phyloP scores from a whole-genome alignment of 805 yeast species.

The Pichia nanzhaoensis region DNA sequence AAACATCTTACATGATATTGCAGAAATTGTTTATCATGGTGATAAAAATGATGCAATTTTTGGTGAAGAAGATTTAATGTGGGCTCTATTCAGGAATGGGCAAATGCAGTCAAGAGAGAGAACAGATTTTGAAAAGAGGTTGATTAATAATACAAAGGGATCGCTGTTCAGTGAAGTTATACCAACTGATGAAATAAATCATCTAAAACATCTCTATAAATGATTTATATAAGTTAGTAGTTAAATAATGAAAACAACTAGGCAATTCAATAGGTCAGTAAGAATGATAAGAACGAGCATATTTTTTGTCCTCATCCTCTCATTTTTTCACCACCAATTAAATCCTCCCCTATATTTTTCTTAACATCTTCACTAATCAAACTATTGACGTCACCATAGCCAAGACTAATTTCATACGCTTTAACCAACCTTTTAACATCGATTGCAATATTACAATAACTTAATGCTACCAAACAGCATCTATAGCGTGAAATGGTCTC shows the following conservation, averaged over 20 bases:
- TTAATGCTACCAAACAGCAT: conserved; percentile 75
- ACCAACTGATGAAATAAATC: conserved; percentile 36
- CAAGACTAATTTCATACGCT: conserved; percentile 87
- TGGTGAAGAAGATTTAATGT: conserved; percentile 64
- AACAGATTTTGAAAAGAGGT: conserved; percentile 45
- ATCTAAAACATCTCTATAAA: conserved; percentile 38
- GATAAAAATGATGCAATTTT: conserved; percentile 23
- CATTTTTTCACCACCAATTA: conserved; percentile 66
- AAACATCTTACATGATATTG: conserved; percentile 66
- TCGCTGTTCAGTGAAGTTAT: conserved; percentile 40
- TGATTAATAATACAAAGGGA: conserved; percentile 39
- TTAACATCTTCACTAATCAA: conserved; percentile 67
- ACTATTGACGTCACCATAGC: conserved; percentile 61
- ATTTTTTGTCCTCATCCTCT: conserved; percentile 44
- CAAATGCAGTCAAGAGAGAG: conserved; percentile 46
- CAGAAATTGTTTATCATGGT: conserved; percentile 45
- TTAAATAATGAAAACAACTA: no score
- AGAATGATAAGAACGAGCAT: no score
- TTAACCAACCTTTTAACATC: conserved; percentile 71
- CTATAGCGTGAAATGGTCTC: conserved; percentile 78
- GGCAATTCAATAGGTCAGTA: neutral
- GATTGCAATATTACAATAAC: conserved; percentile 80
- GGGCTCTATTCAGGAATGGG: conserved; percentile 42
- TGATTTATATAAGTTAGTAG: neutral
- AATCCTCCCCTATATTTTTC: conserved; percentile 66